Base-by-base conservation (phyloP, 2,329 filamentous ascomycete genomes). In the Simplicillium aogashimaense region DNA sequence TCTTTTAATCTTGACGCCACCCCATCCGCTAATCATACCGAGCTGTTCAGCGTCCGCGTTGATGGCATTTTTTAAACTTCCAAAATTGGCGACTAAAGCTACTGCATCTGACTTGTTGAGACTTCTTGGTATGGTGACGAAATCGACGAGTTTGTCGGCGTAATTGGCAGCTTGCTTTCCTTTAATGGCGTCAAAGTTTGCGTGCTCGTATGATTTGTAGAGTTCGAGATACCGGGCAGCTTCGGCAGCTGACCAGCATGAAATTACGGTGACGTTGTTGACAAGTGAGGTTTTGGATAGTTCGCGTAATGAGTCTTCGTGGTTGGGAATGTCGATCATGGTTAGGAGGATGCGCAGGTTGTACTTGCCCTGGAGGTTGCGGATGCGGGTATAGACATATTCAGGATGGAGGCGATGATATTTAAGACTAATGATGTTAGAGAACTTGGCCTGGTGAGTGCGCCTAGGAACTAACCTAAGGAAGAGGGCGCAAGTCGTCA, bases 351-450 rank as follows among this genome's bases (percentile, higher is more conserved):
- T 73, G 36, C 92, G 85, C 15, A 98, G 73, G 49, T 81, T 83
- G 65, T 94, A 97, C 63, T 85, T 86, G 38, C 85, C 86, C 38
- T 85, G 85, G 4, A 98, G 69, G 37, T 81, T 78, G 39, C 84
- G 82, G 50, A 98, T 94, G 42, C 92, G 83, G 17, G 83, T 88
- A 66, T 97, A 97, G 53, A 98, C 87, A 67, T 98, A 98, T 63
- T 98, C 92, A 1, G 92, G 92, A 56, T 98, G 92, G 39, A 98
- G 73, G 20, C 90, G 86, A 61, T 98, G 92, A 61, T 98, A 98
- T 61, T 97, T 98, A 40, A 98, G 74, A 36, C 86, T 72, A 17
- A 4, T 30, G 13, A n/a, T n/a, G 36, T n/a, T 14, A 25, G 8
- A 15, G 2, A 29, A 48, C 14, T 47, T 41, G 40, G 9, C 35